Conservation (phyloP, 352 stramenopile genomes). For the Halophytophthora batemanensis region DNA sequence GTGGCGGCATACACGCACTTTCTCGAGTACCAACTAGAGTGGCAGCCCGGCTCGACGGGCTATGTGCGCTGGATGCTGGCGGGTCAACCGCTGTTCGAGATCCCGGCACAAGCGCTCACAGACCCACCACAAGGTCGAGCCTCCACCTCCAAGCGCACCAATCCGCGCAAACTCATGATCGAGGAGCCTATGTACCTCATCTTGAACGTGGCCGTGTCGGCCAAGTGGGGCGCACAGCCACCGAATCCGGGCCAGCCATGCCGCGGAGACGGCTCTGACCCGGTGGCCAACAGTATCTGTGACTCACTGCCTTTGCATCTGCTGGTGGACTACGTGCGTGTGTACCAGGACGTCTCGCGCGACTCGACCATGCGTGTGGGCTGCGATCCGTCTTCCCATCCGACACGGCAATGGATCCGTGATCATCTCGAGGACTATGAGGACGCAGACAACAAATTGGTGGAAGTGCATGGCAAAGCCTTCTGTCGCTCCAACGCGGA, state of each 20-base stretch:
- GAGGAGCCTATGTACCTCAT: conserved; percentile 95
- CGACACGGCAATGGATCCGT: conserved; percentile 71
- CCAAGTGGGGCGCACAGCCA: conserved; percentile 78
- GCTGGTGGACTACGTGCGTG: conserved; percentile 77
- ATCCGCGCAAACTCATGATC: conserved; percentile 89
- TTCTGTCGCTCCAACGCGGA: conserved; percentile 58
- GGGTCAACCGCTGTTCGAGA: conserved; percentile 85
- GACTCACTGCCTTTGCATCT: conserved; percentile 65
- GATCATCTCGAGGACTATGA: conserved; percentile 76
- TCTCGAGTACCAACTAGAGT: conserved; percentile 59
- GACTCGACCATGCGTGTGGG: conserved; percentile 49
- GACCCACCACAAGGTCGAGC: conserved; percentile 46
- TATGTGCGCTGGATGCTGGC: conserved; percentile 82
- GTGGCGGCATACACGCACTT: conserved; percentile 45
- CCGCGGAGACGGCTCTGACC: conserved; percentile 41
- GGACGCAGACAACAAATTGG: conserved; percentile 52
- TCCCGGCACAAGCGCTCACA: conserved; percentile 62
- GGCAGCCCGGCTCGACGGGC: conserved; percentile 42
- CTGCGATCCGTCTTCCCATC: conserved; percentile 61
- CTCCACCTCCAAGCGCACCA: conserved; percentile 22
- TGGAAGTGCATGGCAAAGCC: conserved; percentile 57
- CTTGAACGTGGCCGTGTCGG: conserved; percentile 94
- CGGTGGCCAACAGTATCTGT: conserved; percentile 51
- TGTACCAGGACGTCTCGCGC: conserved; percentile 56
- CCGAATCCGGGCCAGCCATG: conserved; percentile 64